Conservation (phyloP, 2,329 filamentous ascomycete species). For the Hypomyces perniciosus region DNA sequence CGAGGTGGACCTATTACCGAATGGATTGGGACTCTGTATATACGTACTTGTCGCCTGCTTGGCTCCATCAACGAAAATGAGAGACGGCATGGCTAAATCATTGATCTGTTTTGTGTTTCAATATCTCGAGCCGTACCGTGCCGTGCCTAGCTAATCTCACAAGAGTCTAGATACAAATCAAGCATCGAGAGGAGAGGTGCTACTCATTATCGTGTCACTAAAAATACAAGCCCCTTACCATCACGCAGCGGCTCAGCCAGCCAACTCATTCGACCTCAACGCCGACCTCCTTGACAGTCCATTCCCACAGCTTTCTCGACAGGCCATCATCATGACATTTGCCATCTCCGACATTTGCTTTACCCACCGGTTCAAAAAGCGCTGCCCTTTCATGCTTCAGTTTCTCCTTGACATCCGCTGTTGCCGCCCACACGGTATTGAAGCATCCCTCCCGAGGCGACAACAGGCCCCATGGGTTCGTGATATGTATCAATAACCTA, state of each 20-base stretch:
- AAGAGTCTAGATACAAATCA: not conserved
- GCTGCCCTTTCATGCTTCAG: constrained; percentile 26
- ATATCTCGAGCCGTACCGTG: not conserved
- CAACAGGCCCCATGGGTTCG: constrained; percentile 5
- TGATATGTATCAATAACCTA: not conserved
- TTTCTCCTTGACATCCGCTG: constrained; percentile 1
- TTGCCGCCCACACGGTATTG: constrained; percentile 9
- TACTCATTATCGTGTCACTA: not conserved
- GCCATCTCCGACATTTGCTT: constrained; percentile 12
- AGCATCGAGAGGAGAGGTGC: no score
- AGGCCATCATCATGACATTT: constrained; percentile 22
- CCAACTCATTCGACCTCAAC: not conserved
- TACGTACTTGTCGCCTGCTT: constrained; percentile 1
- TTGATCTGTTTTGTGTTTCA: not conserved
- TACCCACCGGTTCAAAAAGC: constrained; percentile 29
- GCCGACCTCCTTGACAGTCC: constrained; percentile 27
- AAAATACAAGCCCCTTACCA: not conserved
- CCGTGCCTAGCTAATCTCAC: not conserved
- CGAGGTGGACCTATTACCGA: not conserved
- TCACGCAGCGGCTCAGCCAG: no score
- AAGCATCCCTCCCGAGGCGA: constrained; percentile 14
- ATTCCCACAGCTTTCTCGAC: constrained; percentile 29
- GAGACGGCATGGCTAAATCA: not conserved
- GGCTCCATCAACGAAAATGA: not conserved
- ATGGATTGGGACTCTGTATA: constrained; percentile 12